Evolutionary conservation across 441 rosid genomes (phyloP).

Genomic region (Viola pubescens): DNA sequence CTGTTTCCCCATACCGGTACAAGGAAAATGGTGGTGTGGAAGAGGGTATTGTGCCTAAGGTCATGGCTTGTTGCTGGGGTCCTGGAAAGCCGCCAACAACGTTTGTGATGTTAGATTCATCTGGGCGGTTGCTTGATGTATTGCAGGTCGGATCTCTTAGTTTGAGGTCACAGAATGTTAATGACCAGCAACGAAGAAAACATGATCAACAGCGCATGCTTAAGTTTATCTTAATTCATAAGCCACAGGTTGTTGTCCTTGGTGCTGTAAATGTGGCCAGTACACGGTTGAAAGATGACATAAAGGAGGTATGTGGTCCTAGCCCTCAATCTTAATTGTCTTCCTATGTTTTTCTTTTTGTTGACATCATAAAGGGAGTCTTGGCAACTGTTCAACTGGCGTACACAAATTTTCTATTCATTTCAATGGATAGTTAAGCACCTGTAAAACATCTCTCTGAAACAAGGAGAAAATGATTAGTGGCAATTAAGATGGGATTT

Average conservation of each 20-base stretch:
- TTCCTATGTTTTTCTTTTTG: too few relatives aligned
- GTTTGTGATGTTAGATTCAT: slow-evolving; percentile 93
- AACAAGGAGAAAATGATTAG: too few relatives aligned
- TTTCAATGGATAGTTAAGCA: too few relatives aligned
- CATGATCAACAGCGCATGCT: slow-evolving; percentile 81
- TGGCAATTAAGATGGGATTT: too few relatives aligned
- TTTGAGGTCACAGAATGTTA: slow-evolving; percentile 66
- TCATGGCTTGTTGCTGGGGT: slow-evolving; percentile 99
- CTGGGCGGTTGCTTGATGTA: slow-evolving; percentile 93
- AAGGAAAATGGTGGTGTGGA: slow-evolving; percentile 81
- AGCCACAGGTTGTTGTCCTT: slow-evolving; percentile 87
- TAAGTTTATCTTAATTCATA: slow-evolving; percentile 90
- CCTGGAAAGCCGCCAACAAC: slow-evolving; percentile 93
- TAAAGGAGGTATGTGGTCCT: slow-evolving; percentile 61
- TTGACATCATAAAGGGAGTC: too few relatives aligned
- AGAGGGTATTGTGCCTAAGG: slow-evolving; percentile 90
- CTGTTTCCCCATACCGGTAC: slow-evolving; percentile 75
- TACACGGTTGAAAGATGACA: slow-evolving; percentile 75
- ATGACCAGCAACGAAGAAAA: slow-evolving; percentile 83
- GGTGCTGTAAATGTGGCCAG: slow-evolving; percentile 89
- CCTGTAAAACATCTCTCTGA: too few relatives aligned
- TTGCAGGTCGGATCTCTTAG: slow-evolving; percentile 73
- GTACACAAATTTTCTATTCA: too few relatives aligned
- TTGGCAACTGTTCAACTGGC: too few relatives aligned
- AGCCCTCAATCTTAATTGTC: too few relatives aligned